Conservation (phyloP, 768 basidiomycete genomes). For the Phanerochaete sordida region DNA sequence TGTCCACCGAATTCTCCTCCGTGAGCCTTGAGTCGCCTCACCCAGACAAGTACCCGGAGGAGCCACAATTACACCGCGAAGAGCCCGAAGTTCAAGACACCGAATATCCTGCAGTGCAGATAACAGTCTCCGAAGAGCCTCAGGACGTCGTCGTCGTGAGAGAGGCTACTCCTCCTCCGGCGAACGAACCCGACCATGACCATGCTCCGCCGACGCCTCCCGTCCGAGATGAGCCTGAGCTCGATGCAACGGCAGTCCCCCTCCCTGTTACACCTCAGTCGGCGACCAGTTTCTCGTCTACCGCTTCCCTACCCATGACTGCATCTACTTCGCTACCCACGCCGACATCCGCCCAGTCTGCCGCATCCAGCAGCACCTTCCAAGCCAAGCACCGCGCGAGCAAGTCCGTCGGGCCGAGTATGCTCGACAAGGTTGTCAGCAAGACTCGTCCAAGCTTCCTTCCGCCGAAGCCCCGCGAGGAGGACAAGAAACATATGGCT, state of each 20-base stretch:
- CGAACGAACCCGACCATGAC: slow-evolving; percentile 5
- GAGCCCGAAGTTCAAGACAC: slow-evolving; percentile 11
- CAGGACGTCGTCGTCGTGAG: slow-evolving; percentile 1
- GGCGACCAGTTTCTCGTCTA: slow-evolving; percentile 9
- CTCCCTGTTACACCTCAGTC: slow-evolving; percentile 9
- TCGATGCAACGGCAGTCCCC: slow-evolving; percentile 1
- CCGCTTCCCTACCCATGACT: slow-evolving; percentile 27
- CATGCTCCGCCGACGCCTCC: not conserved
- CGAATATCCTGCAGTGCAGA: slow-evolving; percentile 18
- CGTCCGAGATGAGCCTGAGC: not conserved
- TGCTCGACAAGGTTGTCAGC: slow-evolving; percentile 76
- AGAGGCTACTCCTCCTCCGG: not conserved
- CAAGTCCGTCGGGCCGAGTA: slow-evolving; percentile 63
- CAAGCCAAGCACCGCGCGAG: slow-evolving; percentile 37
- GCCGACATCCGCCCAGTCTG: slow-evolving; percentile 18
- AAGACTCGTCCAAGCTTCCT: slow-evolving; percentile 80
- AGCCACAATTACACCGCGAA: slow-evolving; percentile 6
- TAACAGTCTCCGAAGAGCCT: slow-evolving; percentile 13
- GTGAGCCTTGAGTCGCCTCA: slow-evolving; percentile 15
- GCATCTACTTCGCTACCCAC: slow-evolving; percentile 29
- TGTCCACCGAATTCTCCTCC: slow-evolving; percentile 20
- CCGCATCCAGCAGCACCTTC: slow-evolving; percentile 12
- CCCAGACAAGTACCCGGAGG: slow-evolving; percentile 8
- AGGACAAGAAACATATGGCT: slow-evolving; percentile 80
- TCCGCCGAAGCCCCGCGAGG: slow-evolving; percentile 76